Base-by-base conservation (phyloP, 331 rosid genomes). In the Acacia concinna region DNA sequence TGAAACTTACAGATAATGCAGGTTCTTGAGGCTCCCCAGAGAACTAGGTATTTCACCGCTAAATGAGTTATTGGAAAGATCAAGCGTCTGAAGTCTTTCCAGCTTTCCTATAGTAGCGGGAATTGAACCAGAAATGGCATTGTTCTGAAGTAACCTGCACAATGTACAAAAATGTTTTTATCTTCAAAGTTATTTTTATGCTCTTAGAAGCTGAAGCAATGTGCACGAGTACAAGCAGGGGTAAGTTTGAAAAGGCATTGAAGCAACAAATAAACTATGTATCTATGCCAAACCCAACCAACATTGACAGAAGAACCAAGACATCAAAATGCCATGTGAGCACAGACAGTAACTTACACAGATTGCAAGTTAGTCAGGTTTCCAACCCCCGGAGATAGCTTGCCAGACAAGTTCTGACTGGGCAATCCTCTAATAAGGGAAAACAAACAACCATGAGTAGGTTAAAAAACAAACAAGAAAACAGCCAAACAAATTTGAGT, bases 351-450 rank as follows among this genome's bases (percentile, higher is more conserved):
- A 43, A 85, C 99, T 89, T 91, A 96, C 99, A 96, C 93, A 74
- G 91, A 86, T 88, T 91, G 97, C 89, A 96, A 85, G 82, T 91
- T 87, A 52, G 88, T 89, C 71, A 96, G 97, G 78, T 96, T 96
- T 84, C 97, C 97, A 81, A 96, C 89, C 38, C 80, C 86, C 14
- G 98, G 93, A 81, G 99, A 93, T 80, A 96, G 86, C 74, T 83
- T 76, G 27, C 99, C 99, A 77, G 97, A 91, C 90, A 96, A 86
- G 83, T 81, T 93, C 97, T 96, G 99, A 85, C 99, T 93, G 28
- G 99, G 99, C 80, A 93, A 77, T 60, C 98, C 99, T 89, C 99
- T 96, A 86, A 68, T 35, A 67, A 49, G 74, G 0, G 9, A 62
- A 68, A 68, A 23, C n/a, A n/a, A 17, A 40, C 5, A 17, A 38